phyloP scores from a whole-genome alignment of 2,329 filamentous ascomycete species.

The Microascus cirrosus region DNA sequence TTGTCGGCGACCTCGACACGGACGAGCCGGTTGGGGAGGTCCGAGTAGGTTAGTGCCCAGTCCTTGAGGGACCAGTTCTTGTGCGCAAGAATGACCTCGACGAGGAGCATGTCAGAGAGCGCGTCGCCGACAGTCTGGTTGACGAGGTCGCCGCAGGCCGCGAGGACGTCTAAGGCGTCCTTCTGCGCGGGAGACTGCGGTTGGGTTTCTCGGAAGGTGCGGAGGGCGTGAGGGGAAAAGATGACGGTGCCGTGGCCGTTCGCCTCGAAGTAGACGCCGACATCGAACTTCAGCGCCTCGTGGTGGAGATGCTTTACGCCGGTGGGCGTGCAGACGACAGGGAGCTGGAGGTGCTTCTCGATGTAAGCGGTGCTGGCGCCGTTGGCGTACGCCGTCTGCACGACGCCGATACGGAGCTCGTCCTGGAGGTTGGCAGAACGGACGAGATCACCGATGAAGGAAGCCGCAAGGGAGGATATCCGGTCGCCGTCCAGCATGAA shows the following conservation, averaged over 20 bases:
- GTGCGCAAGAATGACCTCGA: constrained; percentile 92
- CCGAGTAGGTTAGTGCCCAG: constrained; percentile 86
- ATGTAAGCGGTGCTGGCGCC: constrained; percentile 90
- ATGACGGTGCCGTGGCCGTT: constrained; percentile 96
- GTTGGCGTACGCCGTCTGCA: constrained; percentile 97
- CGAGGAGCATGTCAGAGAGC: constrained; percentile 88
- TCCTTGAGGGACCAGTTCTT: constrained; percentile 84
- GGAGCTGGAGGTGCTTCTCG: constrained; percentile 74
- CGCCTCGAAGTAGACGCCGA: constrained; percentile 97
- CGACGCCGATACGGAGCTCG: constrained; percentile 81
- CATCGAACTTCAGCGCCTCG: constrained; percentile 86
- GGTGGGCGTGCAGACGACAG: constrained; percentile 85
- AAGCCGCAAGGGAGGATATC: constrained; percentile 87
- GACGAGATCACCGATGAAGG: constrained; percentile 84
- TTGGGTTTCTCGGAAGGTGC: constrained; percentile 65
- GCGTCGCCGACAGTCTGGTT: constrained; percentile 98
- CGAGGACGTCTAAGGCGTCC: constrained; percentile 74
- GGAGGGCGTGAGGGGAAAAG: constrained; percentile 76
- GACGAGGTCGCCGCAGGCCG: constrained; percentile 78
- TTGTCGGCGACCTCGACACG: constrained; percentile 84
- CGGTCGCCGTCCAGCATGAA: constrained; percentile 92
- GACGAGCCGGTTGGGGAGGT: constrained; percentile 90
- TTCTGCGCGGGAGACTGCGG: constrained; percentile 89
- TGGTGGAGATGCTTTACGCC: constrained; percentile 98
- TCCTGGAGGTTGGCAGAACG: constrained; percentile 67